A percentile compares a stretch with the other conserved stretches of the same genome.
Conservation (phyloP, 2,329 filamentous ascomycete species). For the Dryadomyces quercus-mongolicae region DNA sequence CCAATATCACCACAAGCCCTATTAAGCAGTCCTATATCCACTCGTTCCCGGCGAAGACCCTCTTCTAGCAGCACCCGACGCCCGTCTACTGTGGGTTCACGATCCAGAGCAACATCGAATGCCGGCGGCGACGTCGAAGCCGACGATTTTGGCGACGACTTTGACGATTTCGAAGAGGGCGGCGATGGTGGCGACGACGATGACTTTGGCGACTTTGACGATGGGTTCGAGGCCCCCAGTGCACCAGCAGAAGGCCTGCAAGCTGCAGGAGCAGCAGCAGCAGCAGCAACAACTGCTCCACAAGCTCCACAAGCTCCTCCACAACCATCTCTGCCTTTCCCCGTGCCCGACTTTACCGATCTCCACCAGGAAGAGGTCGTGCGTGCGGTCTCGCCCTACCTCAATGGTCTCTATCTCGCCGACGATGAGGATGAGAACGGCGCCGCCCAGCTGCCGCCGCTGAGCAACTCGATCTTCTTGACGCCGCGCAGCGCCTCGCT, state of each 20-base stretch:
- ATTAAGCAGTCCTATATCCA: slow-evolving; percentile 16
- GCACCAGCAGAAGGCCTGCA: slow-evolving; percentile 8
- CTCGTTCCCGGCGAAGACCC: slow-evolving; percentile 20
- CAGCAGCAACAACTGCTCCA: slow-evolving; percentile 20
- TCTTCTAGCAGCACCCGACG: slow-evolving; percentile 7
- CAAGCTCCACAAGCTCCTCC: slow-evolving; percentile 4
- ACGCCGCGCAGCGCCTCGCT: slow-evolving; percentile 80
- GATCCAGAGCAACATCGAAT: slow-evolving; percentile 7
- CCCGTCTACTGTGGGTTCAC: background rate
- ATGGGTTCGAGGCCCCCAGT: slow-evolving; percentile 49
- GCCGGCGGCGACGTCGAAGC: slow-evolving; percentile 25
- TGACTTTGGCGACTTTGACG: slow-evolving; percentile 52
- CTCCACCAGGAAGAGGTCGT: slow-evolving; percentile 49
- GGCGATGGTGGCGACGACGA: slow-evolving; percentile 33
- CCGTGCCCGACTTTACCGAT: slow-evolving; percentile 55
- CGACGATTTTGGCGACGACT: slow-evolving; percentile 45
- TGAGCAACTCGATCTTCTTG: slow-evolving; percentile 57
- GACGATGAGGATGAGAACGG: slow-evolving; percentile 30
- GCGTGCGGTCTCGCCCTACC: slow-evolving; percentile 50
- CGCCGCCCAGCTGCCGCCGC: slow-evolving; percentile 35
- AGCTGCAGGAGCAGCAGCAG: slow-evolving; percentile 10
- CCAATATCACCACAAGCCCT: slow-evolving; percentile 22
- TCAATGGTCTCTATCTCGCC: slow-evolving; percentile 53
- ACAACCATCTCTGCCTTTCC: slow-evolving; percentile 14
- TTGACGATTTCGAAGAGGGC: slow-evolving; percentile 52